A percentile compares a stretch with the other conserved stretches of the same genome.
Evolutionary conservation across 345 rosid species (phyloP).

Genomic region (Excoecaria cochinchinensis): DNA sequence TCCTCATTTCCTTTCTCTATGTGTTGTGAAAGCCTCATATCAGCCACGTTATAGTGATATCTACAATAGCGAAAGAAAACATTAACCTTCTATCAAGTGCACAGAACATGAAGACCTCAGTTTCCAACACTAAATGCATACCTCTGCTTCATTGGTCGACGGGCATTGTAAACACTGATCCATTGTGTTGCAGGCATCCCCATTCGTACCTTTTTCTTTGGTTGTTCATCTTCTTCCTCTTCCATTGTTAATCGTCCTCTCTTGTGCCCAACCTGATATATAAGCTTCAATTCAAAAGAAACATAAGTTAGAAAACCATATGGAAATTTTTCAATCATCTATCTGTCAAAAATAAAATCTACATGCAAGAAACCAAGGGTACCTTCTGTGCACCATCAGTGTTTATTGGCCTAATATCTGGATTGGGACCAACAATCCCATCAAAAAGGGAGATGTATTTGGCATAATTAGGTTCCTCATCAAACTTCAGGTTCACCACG

Average conservation of each 20-base stretch:
- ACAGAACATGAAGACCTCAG: slow-evolving; percentile 10
- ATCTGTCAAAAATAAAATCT: slow-evolving; percentile 5
- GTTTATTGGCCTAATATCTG: slow-evolving; percentile 91
- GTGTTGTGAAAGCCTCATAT: slow-evolving; percentile 71
- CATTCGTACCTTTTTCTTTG: slow-evolving; percentile 89
- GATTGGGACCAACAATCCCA: slow-evolving; percentile 88
- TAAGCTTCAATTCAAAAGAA: slow-evolving; percentile 58
- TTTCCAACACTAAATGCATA: slow-evolving; percentile 23
- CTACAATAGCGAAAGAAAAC: slow-evolving; percentile 38
- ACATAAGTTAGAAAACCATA: slow-evolving; percentile 13
- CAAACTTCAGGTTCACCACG: slow-evolving; percentile 91
- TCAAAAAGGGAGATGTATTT: slow-evolving; percentile 88
- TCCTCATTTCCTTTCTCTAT: slow-evolving; percentile 88
- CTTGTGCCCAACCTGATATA: slow-evolving; percentile 93
- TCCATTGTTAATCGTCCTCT: slow-evolving; percentile 85
- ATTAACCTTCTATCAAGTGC: slow-evolving; percentile 14
- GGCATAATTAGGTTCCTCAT: slow-evolving; percentile 96
- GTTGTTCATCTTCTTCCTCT: slow-evolving; percentile 89
- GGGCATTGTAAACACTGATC: slow-evolving; percentile 95
- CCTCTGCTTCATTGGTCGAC: slow-evolving; percentile 98
- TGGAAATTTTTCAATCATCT: neutral
- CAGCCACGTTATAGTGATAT: slow-evolving; percentile 93
- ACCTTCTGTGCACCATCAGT: slow-evolving; percentile 99
- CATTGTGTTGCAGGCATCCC: slow-evolving; percentile 99
- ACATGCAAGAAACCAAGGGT: slow-evolving; percentile 15